These are phyloP conservation scores for Penicillium chermesinum DNA, from an alignment of 495 filamentous ascomycete genomes.

Conservation along the genomic window DNA sequence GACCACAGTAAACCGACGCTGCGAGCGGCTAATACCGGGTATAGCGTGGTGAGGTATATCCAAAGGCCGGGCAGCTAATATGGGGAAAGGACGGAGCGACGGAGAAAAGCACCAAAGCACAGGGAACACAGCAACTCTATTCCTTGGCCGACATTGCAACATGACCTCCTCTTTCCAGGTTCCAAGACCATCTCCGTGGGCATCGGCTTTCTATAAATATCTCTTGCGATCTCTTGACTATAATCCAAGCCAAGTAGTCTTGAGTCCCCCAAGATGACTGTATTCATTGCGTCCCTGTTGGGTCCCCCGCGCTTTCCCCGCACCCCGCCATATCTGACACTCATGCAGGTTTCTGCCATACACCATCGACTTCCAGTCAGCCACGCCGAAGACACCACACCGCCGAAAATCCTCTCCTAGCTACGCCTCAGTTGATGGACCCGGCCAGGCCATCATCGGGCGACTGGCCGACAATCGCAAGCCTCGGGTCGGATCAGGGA, in stretches of 20 bases:
- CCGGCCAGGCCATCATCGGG: slow-evolving; percentile 35
- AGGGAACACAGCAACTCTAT: background rate
- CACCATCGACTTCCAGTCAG: slow-evolving; percentile 33
- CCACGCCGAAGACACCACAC: slow-evolving; percentile 13
- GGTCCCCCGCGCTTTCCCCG: slow-evolving; percentile 2
- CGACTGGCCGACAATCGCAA: slow-evolving; percentile 19
- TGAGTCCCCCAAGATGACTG: slow-evolving; percentile 1
- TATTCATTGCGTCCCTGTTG: slow-evolving; percentile 32
- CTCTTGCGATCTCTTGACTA: background rate
- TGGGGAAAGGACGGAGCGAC: background rate
- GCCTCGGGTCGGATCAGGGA: slow-evolving; percentile 19
- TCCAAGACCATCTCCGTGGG: background rate
- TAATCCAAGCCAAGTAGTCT: background rate
- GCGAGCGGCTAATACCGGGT: slow-evolving; percentile 4
- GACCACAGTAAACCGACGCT: slow-evolving; percentile 1
- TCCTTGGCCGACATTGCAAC: slow-evolving; percentile 6
- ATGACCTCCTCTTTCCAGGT: background rate
- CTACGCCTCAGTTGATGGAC: slow-evolving; percentile 32
- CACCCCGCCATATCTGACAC: slow-evolving; percentile 4
- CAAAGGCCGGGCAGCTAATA: slow-evolving; percentile 7
- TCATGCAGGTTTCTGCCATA: slow-evolving; percentile 33
- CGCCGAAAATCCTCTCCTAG: slow-evolving; percentile 22
- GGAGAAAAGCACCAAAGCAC: slow-evolving; percentile 3
- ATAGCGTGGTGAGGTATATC: slow-evolving; percentile 13
- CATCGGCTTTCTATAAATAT: background rate